Base-by-base conservation (phyloP, 768 basidiomycete species). In the Botryobasidium botryosum region DNA sequence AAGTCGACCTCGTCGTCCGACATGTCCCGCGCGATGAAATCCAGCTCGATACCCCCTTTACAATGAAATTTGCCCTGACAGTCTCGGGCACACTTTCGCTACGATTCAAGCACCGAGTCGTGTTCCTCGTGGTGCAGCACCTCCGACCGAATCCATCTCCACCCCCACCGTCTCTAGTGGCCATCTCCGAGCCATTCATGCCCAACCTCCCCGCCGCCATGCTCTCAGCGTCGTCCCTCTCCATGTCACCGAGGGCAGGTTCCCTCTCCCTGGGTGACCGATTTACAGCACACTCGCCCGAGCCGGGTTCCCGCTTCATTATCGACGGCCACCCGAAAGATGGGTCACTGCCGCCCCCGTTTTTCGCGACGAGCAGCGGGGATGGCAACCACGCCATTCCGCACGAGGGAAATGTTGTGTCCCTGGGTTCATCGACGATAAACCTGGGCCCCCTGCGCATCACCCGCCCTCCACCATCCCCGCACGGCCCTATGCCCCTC, bases 51-150 rank as follows among this genome's bases (percentile, higher is more conserved):
- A 69, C 66, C 33, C 74, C 79, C 0, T 84, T 87, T 53, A 64
- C 60, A 2, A 62, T 84, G 36, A 55, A 59, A 8, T 70, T 77
- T 40, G 63, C 68, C 2, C 60, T 84, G 12, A 66, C 68, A 20
- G 55, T 78, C 23, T 67, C 72, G 3, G 67, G 69, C 6, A 51
- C 59, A 5, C 53, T 70, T n/a, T 65, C 66, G 3, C 49, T 61
- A 27, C 20, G 56, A 54, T 27, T 56, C 52, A 26, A 38, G 53
- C 43, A 43, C 31, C 67, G 75, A 20, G 55, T 63, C 5, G 51
- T 77, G 23, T 59, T 60, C 10, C 58, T 85, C 23, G 77, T 68
- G 15, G 66, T 84, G 5, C 84, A 87, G 52, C 79, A 80, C 52
- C 59, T 81, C 12, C 67, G 69, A 35, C 66, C 68, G 17, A 63